Conservation (phyloP, 352 stramenopile species). For the Phytophthora multivora region DNA sequence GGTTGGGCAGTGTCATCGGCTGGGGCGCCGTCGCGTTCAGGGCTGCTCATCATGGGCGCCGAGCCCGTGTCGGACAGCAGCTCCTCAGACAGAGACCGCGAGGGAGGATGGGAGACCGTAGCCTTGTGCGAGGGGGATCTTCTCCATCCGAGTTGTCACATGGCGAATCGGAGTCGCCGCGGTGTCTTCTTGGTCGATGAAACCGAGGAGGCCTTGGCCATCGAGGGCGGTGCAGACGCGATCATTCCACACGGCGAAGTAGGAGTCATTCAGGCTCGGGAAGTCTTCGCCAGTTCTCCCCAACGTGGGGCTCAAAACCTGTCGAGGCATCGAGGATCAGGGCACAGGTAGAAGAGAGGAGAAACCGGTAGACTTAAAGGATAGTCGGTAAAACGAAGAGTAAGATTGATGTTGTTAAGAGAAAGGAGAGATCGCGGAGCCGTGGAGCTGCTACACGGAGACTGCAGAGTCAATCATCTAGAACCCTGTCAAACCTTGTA, state of each 20-base stretch:
- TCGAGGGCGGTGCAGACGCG: slow-evolving; percentile 10
- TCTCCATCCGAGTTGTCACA: not conserved
- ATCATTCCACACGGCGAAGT: slow-evolving; percentile 13
- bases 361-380: not conserved
- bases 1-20: no score
- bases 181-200: slow-evolving; percentile 11
- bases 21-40: no score
- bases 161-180: not conserved
- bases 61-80: not conserved
- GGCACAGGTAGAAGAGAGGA: not conserved
- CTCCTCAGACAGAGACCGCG: no score
- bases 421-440: not conserved
- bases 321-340: not conserved
- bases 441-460: not conserved
- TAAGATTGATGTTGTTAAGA: not conserved
- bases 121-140: not conserved
- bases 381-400: not conserved
- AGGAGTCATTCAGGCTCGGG: slow-evolving; percentile 13
- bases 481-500: not conserved
- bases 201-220: slow-evolving; percentile 5
- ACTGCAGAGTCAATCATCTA: not conserved
- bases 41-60: not conserved
- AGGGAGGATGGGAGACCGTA: not conserved
- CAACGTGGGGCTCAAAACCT: slow-evolving; percentile 16
- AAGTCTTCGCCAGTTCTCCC: slow-evolving; percentile 6